Evolutionary conservation across 345 rosid species (phyloP).

Genomic region (Aethionema arabicum): DNA sequence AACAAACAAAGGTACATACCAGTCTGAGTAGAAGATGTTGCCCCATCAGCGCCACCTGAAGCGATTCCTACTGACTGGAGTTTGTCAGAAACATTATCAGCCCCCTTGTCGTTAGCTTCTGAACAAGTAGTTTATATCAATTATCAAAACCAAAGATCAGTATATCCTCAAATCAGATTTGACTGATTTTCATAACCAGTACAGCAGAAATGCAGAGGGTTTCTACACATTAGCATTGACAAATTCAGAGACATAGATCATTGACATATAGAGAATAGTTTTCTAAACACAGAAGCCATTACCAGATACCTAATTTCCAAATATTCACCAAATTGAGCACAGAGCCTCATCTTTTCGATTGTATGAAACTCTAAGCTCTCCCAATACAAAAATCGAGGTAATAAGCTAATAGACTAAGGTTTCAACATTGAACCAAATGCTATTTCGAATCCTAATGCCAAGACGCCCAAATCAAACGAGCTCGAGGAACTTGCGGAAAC

Average conservation of each 20-base stretch:
- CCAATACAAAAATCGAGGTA: background rate
- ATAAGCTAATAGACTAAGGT: background rate
- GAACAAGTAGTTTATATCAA: constrained; percentile 3
- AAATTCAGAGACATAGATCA: background rate
- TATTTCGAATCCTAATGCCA: background rate
- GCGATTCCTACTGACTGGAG: constrained; percentile 73
- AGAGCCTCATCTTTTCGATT: constrained; percentile 6
- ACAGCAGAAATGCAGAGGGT: background rate
- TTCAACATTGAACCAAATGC: background rate
- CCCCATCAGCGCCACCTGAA: constrained; percentile 51
- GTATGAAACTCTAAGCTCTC: background rate
- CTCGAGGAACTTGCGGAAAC: background rate
- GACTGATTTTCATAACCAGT: background rate
- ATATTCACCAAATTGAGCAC: background rate
- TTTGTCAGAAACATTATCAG: constrained; percentile 61
- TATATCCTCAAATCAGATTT: background rate
- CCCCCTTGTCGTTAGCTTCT: constrained; percentile 68
- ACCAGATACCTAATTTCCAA: background rate
- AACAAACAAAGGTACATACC: constrained; percentile 21
- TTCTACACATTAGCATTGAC: constrained; percentile 4
- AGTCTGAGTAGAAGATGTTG: constrained; percentile 44
- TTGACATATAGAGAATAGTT: background rate
- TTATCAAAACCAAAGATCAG: background rate
- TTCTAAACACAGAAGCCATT: background rate
- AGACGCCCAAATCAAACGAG: constrained; percentile 3